Evolutionary conservation across 305 asterid genomes (phyloP).

Genomic region (Solanum hybrid): DNA sequence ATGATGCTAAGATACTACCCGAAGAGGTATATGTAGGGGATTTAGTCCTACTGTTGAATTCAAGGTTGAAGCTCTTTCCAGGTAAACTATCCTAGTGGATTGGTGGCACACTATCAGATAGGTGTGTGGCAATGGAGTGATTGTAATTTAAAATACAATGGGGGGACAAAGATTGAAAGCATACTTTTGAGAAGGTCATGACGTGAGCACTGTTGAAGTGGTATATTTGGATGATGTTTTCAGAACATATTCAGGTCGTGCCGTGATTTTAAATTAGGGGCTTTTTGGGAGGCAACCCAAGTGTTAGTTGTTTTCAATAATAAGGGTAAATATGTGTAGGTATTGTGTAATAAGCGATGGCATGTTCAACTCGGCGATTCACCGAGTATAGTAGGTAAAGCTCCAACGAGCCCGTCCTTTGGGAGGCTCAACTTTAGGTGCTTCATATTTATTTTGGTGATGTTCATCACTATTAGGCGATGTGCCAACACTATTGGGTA

Average conservation of each 20-base stretch:
- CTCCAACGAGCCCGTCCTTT: too few relatives aligned
- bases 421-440: background rate
- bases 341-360: background rate
- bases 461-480: background rate
- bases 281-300: background rate
- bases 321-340: background rate
- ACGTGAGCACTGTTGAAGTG: background rate
- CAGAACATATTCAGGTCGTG: background rate
- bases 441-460: background rate
- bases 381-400: background rate
- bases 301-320: background rate
- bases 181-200: background rate
- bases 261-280: background rate
- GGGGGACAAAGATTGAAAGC: background rate
- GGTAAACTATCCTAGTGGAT: background rate
- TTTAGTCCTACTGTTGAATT: background rate
- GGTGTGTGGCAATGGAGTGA: background rate
- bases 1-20: background rate
- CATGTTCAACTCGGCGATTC: background rate
- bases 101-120: background rate
- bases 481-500: background rate
- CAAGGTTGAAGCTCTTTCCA: background rate
- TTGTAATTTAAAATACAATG: too few relatives aligned
- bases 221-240: background rate
- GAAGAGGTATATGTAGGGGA: background rate